Base-by-base conservation (phyloP, 2,329 filamentous ascomycete genomes). In the Fusarium sp. region DNA sequence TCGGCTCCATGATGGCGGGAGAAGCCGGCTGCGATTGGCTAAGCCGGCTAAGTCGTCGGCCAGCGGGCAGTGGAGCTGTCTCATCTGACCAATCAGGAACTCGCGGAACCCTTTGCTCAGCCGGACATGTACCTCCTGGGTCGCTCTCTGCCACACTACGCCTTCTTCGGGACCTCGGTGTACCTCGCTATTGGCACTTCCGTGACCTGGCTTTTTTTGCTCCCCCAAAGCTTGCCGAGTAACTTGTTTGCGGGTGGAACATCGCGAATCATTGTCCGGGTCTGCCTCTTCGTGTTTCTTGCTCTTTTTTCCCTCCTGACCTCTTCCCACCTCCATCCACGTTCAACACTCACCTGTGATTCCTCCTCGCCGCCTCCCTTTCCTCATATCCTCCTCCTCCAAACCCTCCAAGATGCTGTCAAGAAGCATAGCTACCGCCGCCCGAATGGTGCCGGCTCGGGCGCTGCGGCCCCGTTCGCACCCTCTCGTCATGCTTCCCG, bases 391-490 rank as follows among this genome's bases (percentile, higher is more conserved):
- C 35, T 48, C 41, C 35, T 43, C 27, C 58, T 35, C 52, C 61
- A 61, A 72, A 50, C 66, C 35, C 35, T 59, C 59, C 77, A 82
- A 62, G 56, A 87, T 87, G 85, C 75, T 86, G 63, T 85, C 86
- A 67, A 84, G 86, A 80, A 81, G 81, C 76, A 76, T 85, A 73
- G 79, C 84, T 69, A 84, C 82, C 48, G 83, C 85, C 57, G 83
- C 85, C 75, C 84, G 86, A 71, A 80, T 85, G 76, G 81, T 82
- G 80, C 84, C 86, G 37, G 81, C 87, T 74, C 85, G 85, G 71
- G 83, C 79, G 45, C 72, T 81, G 64, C 80, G 80, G 68, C 77
- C 79, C 63, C 77, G 72, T 52, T 71, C 71, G 45, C 79, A 78
- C 61, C 79, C 79, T 68, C 69, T 82, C 67, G 74, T 82, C 65